These are phyloP conservation scores for Aspergillus udagawae DNA, from an alignment of 2,329 filamentous ascomycete species.

Conservation along the genomic window DNA sequence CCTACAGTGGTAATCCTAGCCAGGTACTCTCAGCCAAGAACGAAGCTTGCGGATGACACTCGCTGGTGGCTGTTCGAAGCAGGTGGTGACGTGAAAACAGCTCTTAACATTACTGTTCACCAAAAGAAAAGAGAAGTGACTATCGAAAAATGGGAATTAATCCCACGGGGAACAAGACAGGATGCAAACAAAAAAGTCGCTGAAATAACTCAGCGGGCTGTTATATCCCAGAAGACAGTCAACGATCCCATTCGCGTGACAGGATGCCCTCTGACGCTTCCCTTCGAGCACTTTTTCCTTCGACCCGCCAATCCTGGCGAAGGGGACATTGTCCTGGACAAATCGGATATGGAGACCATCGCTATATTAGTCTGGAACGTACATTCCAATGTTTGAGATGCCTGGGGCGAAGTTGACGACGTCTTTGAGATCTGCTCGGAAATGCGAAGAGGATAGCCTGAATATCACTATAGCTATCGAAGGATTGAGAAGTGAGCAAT, in stretches of 20 bases:
- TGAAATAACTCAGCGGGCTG: background rate
- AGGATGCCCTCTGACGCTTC: background rate
- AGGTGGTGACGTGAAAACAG: background rate
- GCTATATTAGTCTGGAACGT: background rate
- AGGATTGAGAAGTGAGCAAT: too few relatives aligned
- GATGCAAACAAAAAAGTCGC: background rate
- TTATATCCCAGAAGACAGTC: background rate
- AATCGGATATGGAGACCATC: background rate
- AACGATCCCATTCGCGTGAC: background rate
- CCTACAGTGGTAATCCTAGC: background rate
- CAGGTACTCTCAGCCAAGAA: background rate
- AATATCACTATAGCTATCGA: too few relatives aligned
- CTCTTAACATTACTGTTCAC: background rate
- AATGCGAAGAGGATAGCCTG: too few relatives aligned
- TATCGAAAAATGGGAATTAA: background rate
- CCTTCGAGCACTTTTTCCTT: background rate
- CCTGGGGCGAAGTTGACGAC: too few relatives aligned
- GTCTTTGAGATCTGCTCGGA: too few relatives aligned
- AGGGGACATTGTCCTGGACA: background rate
- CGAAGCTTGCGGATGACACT: background rate
- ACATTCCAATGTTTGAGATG: background rate
- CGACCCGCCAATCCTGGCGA: background rate
- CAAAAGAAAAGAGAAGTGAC: background rate
- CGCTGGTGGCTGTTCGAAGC: constrained; percentile 1
- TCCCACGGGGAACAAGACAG: background rate